Evolutionary conservation across 2,329 filamentous ascomycete species (phyloP), one percentile per base, ranked within the genome.

Genomic region (Coniochaeta hoffmannii): DNA sequence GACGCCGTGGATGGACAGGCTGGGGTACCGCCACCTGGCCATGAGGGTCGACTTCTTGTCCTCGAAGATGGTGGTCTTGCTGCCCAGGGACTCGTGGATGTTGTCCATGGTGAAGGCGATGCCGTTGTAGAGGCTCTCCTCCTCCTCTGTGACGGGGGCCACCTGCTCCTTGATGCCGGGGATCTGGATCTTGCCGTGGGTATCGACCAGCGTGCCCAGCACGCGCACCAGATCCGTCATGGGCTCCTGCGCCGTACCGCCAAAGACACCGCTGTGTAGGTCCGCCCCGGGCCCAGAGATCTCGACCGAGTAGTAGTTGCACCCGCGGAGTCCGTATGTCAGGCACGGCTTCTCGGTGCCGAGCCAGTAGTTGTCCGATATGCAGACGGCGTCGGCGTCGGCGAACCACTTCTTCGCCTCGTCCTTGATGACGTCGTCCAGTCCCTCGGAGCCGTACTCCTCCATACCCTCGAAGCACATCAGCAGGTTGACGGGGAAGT

Each of bases 391-490:
- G 63, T 99, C 94, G 34, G 91, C 86, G 65, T 97, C 93, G 67
- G 90, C 90, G 77, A 99, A 99, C 79, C 87, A 97, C 65, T 89
- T 88, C 76, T 95, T 90, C 62, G 88, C 91, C 76, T 99, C 94
- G 50, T 83, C 86, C 63, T 88, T 81, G 73, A 99, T 97, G 62
- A 97, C 88, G 64, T 96, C 93, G 67, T 99, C 94, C 55, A 99
- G 81, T 35, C 94, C 94, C 70, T 97, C 93, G 0, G 92, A 97
- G 53, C 94, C 94, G 70, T 96, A 96, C 77, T 99, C 94, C 76
- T 99, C 94, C 94, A 99, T 99, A 51, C 94, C 94, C 79, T 99
- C 94, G 65, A 99, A 97, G 79, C 94, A 99, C 90, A 97, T 97
- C 61, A 99, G 83, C 62, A 99, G 80, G 76, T 99, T 99, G 68